Percentiles rank a stretch among this genome's conserved stretches.
Evolutionary conservation across 2,329 filamentous ascomycete species (phyloP).

Genomic region (Colletotrichum sidae): DNA sequence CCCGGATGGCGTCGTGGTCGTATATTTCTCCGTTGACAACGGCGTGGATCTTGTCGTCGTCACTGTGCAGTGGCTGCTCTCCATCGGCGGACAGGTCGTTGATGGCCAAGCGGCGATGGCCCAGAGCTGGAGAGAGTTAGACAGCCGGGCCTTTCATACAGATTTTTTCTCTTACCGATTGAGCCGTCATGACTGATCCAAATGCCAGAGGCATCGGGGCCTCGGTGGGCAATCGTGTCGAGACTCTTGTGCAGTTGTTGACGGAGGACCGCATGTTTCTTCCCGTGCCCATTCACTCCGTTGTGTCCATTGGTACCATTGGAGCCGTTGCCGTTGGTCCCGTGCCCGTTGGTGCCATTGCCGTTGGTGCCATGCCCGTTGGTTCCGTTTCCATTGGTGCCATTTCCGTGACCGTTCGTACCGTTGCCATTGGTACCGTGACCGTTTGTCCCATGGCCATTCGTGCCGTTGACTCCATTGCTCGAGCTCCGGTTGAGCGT

Average conservation of each 20-base stretch:
- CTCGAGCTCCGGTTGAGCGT: neutral
- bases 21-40: conserved; percentile 71
- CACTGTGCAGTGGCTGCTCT: conserved; percentile 57
- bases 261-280: neutral
- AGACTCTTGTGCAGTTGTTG: conserved; percentile 20
- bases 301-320: neutral
- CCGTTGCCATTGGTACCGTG: no score
- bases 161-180: conserved; percentile 13
- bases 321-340: no score
- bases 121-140: conserved; percentile 46
- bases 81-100: conserved; percentile 61
- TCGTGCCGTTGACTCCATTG: neutral
- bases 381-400: no score
- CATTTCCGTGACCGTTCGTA: no score
- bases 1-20: conserved; percentile 59
- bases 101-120: conserved; percentile 63
- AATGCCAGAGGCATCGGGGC: conserved; percentile 45
- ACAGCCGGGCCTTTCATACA: conserved; percentile 7
- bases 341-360: neutral
- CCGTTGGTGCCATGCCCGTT: no score
- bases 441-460: no score
- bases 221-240: conserved; percentile 44
- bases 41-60: conserved; percentile 56
- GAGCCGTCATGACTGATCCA: conserved; percentile 40
- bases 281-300: neutral